Evolutionary conservation across 2,329 filamentous ascomycete species (phyloP), one percentile per base, ranked within the genome.

Genomic region (Botryotinia calthae): DNA sequence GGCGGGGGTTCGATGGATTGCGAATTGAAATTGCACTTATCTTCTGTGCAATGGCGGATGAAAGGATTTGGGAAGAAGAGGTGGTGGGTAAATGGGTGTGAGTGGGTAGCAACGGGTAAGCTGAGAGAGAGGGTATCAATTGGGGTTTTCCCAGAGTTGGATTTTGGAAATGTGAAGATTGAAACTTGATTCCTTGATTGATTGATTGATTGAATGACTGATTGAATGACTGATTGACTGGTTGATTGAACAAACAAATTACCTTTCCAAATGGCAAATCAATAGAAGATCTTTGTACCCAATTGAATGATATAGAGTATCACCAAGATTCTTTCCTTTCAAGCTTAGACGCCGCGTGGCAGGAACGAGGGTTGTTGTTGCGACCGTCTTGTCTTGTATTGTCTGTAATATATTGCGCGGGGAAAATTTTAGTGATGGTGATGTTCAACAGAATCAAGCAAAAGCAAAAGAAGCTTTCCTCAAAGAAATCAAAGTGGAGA

Each of bases 351-450:
- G 28, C 61, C 61, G 61, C 70, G 70, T 72, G 70, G 70, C 48
- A 72, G 70, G 70, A 72, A 72, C 48, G 70, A 71, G 69, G 69
- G 54, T 46, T 48, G 44, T 51, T 67, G 46, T 67, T 63, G 61
- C 58, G 25, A 61, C n/a, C 16, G 44, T 51, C 25, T 34, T 46
- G 31, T n/a, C n/a, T 51, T n/a, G 48, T n/a, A n/a, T n/a, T n/a
- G n/a, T n/a, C n/a, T n/a, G n/a, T n/a, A n/a, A 14, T 14, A 42
- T 51, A 5, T 62, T 51, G 59, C 69, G 69, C 69, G 69, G 69
- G 59, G 69, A 64, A 56, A 56, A 42, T 40, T 64, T 64, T 64
- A 31, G 34, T 54, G 51, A 16, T 14, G 14, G 40, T 42, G 40
- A 56, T 56, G 69, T 42, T 64, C 69, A 71, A 56, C 34, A 14